A percentile compares a stretch with the other conserved stretches of the same genome.
Evolutionary conservation across 2,329 filamentous ascomycete genomes (phyloP).

Genomic region (Phaeosphaeriaceae sp.): DNA sequence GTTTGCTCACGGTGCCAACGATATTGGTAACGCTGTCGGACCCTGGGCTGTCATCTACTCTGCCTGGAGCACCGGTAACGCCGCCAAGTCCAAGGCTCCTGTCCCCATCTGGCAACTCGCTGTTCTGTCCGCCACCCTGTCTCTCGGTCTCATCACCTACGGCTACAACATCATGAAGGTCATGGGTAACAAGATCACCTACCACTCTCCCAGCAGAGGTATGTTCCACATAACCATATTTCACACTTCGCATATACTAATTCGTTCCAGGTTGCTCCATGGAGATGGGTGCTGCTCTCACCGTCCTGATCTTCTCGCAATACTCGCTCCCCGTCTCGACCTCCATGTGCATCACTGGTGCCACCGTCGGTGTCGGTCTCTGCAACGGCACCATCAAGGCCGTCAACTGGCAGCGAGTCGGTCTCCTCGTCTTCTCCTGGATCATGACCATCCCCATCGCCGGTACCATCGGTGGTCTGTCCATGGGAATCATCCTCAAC

Average conservation of each 20-base stretch:
- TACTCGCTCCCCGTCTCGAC: constrained; percentile 77
- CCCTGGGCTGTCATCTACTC: constrained; percentile 48
- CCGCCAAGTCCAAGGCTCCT: constrained; percentile 66
- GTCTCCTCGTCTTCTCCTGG: constrained; percentile 72
- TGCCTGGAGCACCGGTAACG: constrained; percentile 64
- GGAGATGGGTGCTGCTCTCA: constrained; percentile 81
- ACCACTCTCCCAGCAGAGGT: constrained; percentile 65
- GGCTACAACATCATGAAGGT: constrained; percentile 88
- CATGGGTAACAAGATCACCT: constrained; percentile 83
- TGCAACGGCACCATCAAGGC: constrained; percentile 76
- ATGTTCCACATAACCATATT: too few relatives aligned
- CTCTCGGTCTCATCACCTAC: constrained; percentile 72
- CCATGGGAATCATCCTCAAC: constrained; percentile 61
- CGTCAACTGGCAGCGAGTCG: constrained; percentile 76
- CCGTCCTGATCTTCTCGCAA: constrained; percentile 77
- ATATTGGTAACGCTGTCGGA: constrained; percentile 54
- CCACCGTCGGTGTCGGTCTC: constrained; percentile 78
- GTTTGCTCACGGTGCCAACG: constrained; percentile 74
- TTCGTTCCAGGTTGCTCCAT: constrained; percentile 64
- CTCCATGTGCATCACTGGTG: constrained; percentile 75
- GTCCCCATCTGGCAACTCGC: constrained; percentile 81
- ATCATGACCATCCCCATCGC: constrained; percentile 68
- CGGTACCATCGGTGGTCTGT: constrained; percentile 59
- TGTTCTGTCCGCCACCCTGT: constrained; percentile 69
- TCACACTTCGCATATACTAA: too few relatives aligned